Evolutionary conservation across 192 early-diverging fungal genomes (phyloP), one percentile per base, ranked within the genome.

Genomic region (Funneliformis mosseae): DNA sequence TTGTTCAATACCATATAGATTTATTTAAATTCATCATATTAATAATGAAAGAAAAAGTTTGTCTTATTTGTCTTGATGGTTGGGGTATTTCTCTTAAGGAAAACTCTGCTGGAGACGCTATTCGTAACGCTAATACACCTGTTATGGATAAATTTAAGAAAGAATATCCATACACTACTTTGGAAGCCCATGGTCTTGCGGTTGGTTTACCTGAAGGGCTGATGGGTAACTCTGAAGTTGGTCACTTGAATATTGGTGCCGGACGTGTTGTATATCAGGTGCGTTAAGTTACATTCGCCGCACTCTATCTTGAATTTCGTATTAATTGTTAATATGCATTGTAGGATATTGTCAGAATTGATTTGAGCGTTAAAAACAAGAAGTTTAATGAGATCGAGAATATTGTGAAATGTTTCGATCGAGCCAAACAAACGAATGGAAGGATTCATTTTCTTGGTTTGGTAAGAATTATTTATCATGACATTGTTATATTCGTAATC

Each of bases 161-260:
- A 82, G 85, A 89, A 42, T 92, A 95, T 82, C 92, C 92, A 45
- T 95, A 87, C 83, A 92, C 93, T 21, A 88, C 89, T 60, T 88
- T 99, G 50, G 91, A 86, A 70, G 98, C 98, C n/a, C 97, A 99
- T 82, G 98, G 98, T 38, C 90, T 94, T 43, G 90, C 92, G 41
- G 98, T 99, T 64, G 98, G 98, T 71, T 90, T 99, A 43, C 97
- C 97, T 14, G 97, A 97, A n/a, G 98, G 96, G 10, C 90, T 99
- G 73, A 99, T 99, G 98, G 98, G 97, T 76, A 99, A 99, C 92
- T 96, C 95, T 61, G 98, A 99, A 87, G 98, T 99, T 61, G 98
- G 98, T 12, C 98, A 99, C 82, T 86, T 99, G 83, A 99, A 99
- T 91, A 97, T 99, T 92, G 98, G 98, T 72, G 98, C 98, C 66